Conservation (phyloP, 2,329 filamentous ascomycete species). For the Talaromyces marneffei region DNA sequence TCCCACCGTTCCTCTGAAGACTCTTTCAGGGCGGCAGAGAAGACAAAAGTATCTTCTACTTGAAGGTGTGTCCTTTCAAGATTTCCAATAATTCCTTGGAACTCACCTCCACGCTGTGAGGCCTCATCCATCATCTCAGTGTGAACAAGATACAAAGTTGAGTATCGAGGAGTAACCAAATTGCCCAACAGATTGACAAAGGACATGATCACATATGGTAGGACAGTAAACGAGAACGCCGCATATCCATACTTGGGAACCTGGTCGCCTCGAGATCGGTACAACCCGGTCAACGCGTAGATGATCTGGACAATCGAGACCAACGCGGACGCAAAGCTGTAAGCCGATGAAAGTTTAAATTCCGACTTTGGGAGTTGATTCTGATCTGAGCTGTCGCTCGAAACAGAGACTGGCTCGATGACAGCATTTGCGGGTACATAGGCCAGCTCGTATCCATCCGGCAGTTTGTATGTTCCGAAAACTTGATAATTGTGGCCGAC, state of each 20-base stretch:
- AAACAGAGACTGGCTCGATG: conserved; percentile 11
- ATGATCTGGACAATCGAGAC: conserved; percentile 26
- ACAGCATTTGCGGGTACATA: conserved; percentile 13
- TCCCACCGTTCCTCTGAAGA: neutral
- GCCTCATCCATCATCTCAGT: conserved; percentile 27
- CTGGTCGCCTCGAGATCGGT: conserved; percentile 25
- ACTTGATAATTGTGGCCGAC: conserved; percentile 10
- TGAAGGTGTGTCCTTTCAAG: conserved; percentile 5
- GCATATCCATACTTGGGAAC: conserved; percentile 30
- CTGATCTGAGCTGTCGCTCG: neutral
- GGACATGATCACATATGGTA: conserved; percentile 34
- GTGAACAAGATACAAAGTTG: conserved; percentile 26
- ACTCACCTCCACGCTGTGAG: conserved; percentile 19
- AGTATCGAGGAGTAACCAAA: conserved; percentile 24
- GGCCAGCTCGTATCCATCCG: conserved; percentile 15
- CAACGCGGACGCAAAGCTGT: conserved; percentile 23
- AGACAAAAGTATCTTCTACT: neutral
- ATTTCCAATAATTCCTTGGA: conserved; percentile 22
- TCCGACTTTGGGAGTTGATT: neutral
- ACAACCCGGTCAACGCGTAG: conserved; percentile 25
- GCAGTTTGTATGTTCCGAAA: conserved; percentile 14
- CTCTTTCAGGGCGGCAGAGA: neutral
- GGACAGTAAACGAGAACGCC: conserved; percentile 32
- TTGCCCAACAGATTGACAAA: conserved; percentile 29
- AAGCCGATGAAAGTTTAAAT: conserved; percentile 12